A percentile compares a stretch with the other conserved stretches of the same genome.
Evolutionary conservation across 1,139 yeast genomes (phyloP).

Genomic region (Spathaspora sp.): DNA sequence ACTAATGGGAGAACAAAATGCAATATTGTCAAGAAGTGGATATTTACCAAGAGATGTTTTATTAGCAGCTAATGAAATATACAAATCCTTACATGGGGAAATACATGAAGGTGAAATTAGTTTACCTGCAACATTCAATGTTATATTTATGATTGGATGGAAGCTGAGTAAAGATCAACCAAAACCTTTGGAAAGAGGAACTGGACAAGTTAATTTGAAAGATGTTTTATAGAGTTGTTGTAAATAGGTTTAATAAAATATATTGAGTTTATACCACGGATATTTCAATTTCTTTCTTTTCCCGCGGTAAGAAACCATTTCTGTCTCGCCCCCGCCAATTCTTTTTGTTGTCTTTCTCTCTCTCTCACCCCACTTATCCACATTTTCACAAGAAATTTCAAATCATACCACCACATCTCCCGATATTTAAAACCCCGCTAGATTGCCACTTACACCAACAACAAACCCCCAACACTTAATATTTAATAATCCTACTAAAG

Average conservation of each 20-base stretch:
- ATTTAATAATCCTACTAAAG: neutral
- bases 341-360: neutral
- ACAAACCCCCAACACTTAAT: neutral
- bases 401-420: neutral
- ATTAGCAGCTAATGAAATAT: conserved; percentile 75
- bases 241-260: neutral
- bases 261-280: neutral
- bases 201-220: conserved; percentile 66
- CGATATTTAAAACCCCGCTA: neutral
- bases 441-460: neutral
- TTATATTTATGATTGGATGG: conserved; percentile 89
- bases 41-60: conserved; percentile 63
- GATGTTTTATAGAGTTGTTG: conserved; percentile 44
- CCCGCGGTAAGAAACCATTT: neutral
- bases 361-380: neutral
- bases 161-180: conserved; percentile 70
- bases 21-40: conserved; percentile 58
- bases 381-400: neutral
- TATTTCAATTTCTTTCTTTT: neutral
- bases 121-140: conserved; percentile 65
- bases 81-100: conserved; percentile 70
- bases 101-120: conserved; percentile 44
- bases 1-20: conserved; percentile 83
- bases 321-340: too few relatives aligned
- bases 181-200: conserved; percentile 69